These are phyloP conservation scores for Fraxinus angustifolia DNA, from an alignment of 305 asterid species.

Conservation along the genomic window DNA sequence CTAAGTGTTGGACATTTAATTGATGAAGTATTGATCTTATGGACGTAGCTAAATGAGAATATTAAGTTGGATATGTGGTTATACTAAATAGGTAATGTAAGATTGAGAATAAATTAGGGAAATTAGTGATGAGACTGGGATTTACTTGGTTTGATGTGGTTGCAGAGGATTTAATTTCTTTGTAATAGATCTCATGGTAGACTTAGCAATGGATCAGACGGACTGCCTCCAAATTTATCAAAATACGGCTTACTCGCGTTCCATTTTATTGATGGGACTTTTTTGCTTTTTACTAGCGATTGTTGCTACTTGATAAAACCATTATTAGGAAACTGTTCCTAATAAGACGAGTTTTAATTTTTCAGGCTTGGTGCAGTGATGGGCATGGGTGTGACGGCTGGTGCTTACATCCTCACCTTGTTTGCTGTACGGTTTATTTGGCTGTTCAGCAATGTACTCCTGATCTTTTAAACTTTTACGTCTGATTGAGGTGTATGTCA, in stretches of 20 bases:
- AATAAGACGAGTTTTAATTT: conserved; percentile 24
- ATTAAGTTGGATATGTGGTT: background rate
- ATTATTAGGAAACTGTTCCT: conserved; percentile 12
- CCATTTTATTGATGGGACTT: background rate
- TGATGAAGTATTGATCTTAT: too few relatives aligned
- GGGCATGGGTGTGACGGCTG: conserved; percentile 90
- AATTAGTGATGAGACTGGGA: background rate
- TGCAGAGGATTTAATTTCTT: background rate
- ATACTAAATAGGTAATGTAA: too few relatives aligned
- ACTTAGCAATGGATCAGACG: background rate
- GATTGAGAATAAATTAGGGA: background rate
- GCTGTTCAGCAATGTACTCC: conserved; percentile 10
- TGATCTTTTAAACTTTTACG: background rate
- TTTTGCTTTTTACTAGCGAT: background rate
- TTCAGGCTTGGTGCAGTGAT: conserved; percentile 84
- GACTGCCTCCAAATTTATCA: background rate
- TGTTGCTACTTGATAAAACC: conserved; percentile 12
- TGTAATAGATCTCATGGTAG: background rate
- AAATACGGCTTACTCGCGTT: background rate
- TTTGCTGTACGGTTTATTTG: conserved; percentile 58
- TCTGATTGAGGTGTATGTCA: conserved; percentile 25
- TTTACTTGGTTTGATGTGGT: background rate
- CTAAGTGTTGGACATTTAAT: too few relatives aligned
- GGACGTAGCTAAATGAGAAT: background rate
- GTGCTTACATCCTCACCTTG: conserved; percentile 76